A percentile compares a stretch with the other conserved stretches of the same genome.
Conservation (phyloP, 768 basidiomycete species). For the Boletus subcaerulescens region DNA sequence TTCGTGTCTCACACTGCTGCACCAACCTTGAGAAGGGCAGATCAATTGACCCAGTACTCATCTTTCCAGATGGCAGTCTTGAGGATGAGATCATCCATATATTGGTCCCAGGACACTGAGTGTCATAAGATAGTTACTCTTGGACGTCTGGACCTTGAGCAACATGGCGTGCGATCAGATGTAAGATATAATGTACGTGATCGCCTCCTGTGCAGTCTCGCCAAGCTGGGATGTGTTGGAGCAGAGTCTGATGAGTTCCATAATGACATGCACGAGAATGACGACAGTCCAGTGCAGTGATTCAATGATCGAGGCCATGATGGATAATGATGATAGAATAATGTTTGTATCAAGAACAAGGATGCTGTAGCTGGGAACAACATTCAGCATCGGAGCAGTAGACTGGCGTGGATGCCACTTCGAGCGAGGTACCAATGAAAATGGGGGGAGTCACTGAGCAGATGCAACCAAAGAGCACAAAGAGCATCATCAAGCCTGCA, state of each 20-base stretch:
- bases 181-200: conserved; percentile 72
- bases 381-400: conserved; percentile 42
- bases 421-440: conserved; percentile 27
- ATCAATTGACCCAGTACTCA: conserved; percentile 88
- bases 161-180: conserved; percentile 70
- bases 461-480: conserved; percentile 64
- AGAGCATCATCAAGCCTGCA: conserved; percentile 70
- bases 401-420: conserved; percentile 28
- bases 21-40: conserved; percentile 54
- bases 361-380: conserved; percentile 83
- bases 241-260: conserved; percentile 92
- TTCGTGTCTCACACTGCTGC: conserved; percentile 37
- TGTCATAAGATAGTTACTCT: conserved; percentile 88
- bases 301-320: conserved; percentile 75
- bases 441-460: conserved; percentile 32
- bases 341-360: conserved; percentile 97
- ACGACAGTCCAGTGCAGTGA: conserved; percentile 82
- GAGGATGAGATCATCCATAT: conserved; percentile 75
- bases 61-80: conserved; percentile 92
- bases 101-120: conserved; percentile 78
- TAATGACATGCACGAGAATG: conserved; percentile 91
- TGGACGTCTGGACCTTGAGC: conserved; percentile 93
- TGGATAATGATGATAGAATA: conserved; percentile 74
- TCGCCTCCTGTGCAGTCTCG: conserved; percentile 67
- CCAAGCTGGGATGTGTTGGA: conserved; percentile 65